Evolutionary conservation across 768 basidiomycete species (phyloP).

Genomic region (Myochromella boudieri): DNA sequence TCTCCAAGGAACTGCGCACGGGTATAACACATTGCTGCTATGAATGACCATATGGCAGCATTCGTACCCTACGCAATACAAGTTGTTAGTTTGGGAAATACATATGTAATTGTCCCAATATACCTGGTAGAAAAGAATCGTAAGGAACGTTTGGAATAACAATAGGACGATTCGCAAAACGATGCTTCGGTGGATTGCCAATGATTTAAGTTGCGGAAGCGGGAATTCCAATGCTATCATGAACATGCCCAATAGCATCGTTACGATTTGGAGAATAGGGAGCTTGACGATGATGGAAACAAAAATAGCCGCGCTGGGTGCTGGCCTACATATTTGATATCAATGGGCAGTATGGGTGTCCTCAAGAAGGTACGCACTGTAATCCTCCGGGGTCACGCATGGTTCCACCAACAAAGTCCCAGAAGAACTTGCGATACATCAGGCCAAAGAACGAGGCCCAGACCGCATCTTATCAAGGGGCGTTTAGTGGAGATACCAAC

Average conservation of each 20-base stretch:
- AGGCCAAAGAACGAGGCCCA: conserved; percentile 84
- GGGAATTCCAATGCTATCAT: conserved; percentile 76
- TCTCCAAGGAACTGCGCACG: conserved; percentile 70
- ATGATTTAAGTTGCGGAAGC: conserved; percentile 52
- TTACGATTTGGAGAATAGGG: conserved; percentile 72
- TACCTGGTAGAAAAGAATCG: conserved; percentile 78
- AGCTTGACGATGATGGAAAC: conserved; percentile 72
- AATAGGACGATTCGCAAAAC: conserved; percentile 62
- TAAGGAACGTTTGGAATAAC: conserved; percentile 59
- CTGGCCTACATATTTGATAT: conserved; percentile 44
- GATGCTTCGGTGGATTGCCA: conserved; percentile 65
- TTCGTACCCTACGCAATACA: conserved; percentile 68
- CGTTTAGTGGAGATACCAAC: conserved; percentile 7
- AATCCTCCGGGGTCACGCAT: conserved; percentile 77
- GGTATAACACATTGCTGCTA: conserved; percentile 66
- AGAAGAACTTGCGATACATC: conserved; percentile 92
- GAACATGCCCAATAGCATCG: conserved; percentile 58
- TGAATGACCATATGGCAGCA: conserved; percentile 75
- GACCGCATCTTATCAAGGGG: conserved; percentile 54
- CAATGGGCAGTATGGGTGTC: neutral
- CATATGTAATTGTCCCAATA: conserved; percentile 14
- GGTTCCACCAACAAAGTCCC: conserved; percentile 88
- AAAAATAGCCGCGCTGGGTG: conserved; percentile 60
- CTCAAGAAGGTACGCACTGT: conserved; percentile 51
- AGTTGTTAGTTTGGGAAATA: conserved; percentile 4